phyloP scores from a whole-genome alignment of 306 rosid genomes.

The Cajanus cajan region DNA sequence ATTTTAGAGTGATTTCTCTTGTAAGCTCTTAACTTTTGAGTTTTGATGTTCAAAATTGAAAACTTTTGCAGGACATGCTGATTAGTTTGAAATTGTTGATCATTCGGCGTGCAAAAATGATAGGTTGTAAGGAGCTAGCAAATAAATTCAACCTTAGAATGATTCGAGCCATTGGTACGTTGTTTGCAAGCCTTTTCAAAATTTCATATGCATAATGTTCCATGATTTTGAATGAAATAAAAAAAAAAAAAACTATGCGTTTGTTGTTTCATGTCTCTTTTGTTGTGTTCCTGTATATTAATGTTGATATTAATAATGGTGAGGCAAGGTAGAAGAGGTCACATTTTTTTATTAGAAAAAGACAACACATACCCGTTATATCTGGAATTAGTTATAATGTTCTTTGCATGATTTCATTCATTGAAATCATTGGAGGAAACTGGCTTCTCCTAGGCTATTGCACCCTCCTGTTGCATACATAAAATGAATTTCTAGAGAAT shows the following conservation, averaged over 20 bases:
- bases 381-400: neutral
- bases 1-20: neutral
- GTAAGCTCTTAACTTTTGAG: neutral
- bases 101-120: slow-evolving; percentile 53
- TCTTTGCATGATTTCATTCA: slow-evolving; percentile 15
- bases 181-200: slow-evolving; percentile 28
- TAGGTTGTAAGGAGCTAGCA: slow-evolving; percentile 51
- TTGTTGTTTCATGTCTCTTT: neutral
- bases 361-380: neutral
- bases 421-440: neutral
- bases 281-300: neutral
- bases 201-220: neutral
- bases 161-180: slow-evolving; percentile 79
- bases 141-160: slow-evolving; percentile 59
- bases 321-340: neutral
- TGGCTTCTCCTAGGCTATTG: neutral
- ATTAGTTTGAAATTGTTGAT: slow-evolving; percentile 63
- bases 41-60: slow-evolving; percentile 21
- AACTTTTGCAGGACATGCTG: slow-evolving; percentile 59
- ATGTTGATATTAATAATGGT: neutral
- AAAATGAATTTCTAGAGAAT: neutral
- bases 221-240: neutral
- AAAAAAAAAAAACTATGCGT: neutral
- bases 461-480: neutral
- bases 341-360: neutral